Evolutionary conservation across 768 basidiomycete genomes (phyloP).

Genomic region (Candolleomyces aberdarensis): DNA sequence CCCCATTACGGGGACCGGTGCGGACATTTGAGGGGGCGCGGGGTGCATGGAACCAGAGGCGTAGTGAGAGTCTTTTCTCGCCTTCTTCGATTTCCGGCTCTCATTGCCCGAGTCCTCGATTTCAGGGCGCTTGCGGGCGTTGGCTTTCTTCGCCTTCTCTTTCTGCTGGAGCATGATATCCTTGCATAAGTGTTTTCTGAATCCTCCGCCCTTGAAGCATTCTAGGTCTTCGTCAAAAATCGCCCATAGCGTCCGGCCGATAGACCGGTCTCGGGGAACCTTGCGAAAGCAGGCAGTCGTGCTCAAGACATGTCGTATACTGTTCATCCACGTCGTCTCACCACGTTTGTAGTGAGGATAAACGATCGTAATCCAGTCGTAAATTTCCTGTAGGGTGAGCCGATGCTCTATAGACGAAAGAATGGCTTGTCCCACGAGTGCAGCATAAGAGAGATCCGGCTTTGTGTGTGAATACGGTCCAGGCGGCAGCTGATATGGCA

Average conservation of each 20-base stretch:
- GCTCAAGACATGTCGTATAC: slow-evolving; percentile 93
- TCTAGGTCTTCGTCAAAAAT: slow-evolving; percentile 79
- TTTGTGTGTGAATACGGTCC: slow-evolving; percentile 80
- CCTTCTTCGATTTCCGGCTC: slow-evolving; percentile 44
- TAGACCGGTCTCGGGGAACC: slow-evolving; percentile 67
- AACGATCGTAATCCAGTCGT: slow-evolving; percentile 91
- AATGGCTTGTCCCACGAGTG: slow-evolving; percentile 93
- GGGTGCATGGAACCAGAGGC: slow-evolving; percentile 6
- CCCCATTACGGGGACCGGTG: slow-evolving; percentile 13
- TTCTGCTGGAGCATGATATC: slow-evolving; percentile 39
- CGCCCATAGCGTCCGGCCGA: slow-evolving; percentile 86
- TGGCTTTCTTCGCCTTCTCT: slow-evolving; percentile 34
- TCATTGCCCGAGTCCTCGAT: slow-evolving; percentile 31
- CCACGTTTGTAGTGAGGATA: slow-evolving; percentile 93
- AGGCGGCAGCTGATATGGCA: slow-evolving; percentile 77
- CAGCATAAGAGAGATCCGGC: slow-evolving; percentile 90
- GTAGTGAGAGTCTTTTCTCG: slow-evolving; percentile 35
- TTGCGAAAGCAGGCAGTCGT: slow-evolving; percentile 92
- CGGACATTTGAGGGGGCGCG: background rate
- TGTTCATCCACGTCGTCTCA: slow-evolving; percentile 97
- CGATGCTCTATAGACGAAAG: slow-evolving; percentile 79
- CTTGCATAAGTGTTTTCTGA: slow-evolving; percentile 60
- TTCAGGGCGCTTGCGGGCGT: slow-evolving; percentile 33
- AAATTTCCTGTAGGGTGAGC: slow-evolving; percentile 92
- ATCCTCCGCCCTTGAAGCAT: slow-evolving; percentile 84